phyloP scores from a whole-genome alignment of 1,284 basidiomycete genomes.

The Mycena citricolor region DNA sequence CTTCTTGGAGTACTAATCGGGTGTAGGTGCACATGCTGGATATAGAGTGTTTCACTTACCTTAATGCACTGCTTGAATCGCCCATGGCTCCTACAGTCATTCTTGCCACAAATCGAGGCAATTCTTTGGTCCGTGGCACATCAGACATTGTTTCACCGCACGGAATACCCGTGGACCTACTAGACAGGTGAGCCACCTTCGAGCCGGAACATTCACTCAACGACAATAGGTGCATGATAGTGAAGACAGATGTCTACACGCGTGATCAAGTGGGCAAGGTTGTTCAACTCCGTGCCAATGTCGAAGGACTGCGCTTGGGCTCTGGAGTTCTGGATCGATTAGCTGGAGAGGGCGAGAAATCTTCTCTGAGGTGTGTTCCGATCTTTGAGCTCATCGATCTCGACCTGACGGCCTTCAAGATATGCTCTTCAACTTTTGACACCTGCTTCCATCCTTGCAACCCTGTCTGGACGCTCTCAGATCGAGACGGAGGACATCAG shows the following conservation, averaged over 20 bases:
- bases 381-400: conserved; percentile 11
- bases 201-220: conserved; percentile 8
- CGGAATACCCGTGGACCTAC: conserved; percentile 90
- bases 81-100: conserved; percentile 97
- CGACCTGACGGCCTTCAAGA: conserved; percentile 44
- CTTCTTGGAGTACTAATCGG: background rate
- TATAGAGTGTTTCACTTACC: conserved; percentile 98
- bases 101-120: conserved; percentile 93
- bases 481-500: conserved; percentile 86
- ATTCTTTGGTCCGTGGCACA: conserved; percentile 90
- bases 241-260: conserved; percentile 87
- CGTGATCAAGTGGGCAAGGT: conserved; percentile 88
- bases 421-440: conserved; percentile 92
- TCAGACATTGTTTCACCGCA: conserved; percentile 90
- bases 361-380: conserved; percentile 72
- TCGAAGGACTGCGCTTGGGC: conserved; percentile 83
- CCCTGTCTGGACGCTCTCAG: conserved; percentile 74
- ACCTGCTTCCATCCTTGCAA: conserved; percentile 88
- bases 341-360: conserved; percentile 81
- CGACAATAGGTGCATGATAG: conserved; percentile 82
- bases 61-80: conserved; percentile 94
- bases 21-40: conserved; percentile 98
- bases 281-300: conserved; percentile 80
- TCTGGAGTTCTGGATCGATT: conserved; percentile 80
- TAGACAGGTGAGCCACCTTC: no score